Evolutionary conservation across 768 basidiomycete genomes (phyloP).

Genomic region (Tricholoma bakamatsutake): DNA sequence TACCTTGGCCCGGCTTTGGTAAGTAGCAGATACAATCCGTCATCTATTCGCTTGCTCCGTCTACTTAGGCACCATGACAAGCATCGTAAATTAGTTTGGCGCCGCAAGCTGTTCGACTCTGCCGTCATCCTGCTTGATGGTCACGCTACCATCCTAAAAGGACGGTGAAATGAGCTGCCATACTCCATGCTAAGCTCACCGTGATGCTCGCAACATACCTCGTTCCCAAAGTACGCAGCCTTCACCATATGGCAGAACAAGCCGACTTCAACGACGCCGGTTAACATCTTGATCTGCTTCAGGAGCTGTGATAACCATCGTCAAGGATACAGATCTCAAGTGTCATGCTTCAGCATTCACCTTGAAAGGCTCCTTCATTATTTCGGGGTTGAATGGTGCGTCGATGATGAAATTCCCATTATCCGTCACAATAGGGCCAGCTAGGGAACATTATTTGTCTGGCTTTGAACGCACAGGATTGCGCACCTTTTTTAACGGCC

Average conservation of each 20-base stretch:
- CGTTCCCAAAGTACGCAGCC: constrained; percentile 96
- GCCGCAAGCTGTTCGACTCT: constrained; percentile 27
- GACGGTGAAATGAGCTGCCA: not conserved
- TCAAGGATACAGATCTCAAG: not conserved
- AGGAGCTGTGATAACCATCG: constrained; percentile 48
- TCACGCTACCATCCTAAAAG: constrained; percentile 62
- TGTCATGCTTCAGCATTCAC: constrained; percentile 29
- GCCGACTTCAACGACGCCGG: constrained; percentile 98
- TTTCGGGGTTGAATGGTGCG: constrained; percentile 74
- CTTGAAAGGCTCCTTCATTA: constrained; percentile 60
- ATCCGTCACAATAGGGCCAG: constrained; percentile 94
- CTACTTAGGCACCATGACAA: not conserved
- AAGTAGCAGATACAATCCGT: not conserved
- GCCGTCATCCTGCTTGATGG: constrained; percentile 52
- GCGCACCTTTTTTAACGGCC: constrained; percentile 72
- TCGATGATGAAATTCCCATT: constrained; percentile 99
- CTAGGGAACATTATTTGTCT: constrained; percentile 25
- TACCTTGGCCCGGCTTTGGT: not conserved
- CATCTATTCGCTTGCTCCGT: not conserved
- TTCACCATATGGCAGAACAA: constrained; percentile 91
- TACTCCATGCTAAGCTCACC: not conserved
- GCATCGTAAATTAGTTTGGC: not conserved
- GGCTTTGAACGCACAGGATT: not conserved
- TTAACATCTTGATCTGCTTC: constrained; percentile 83
- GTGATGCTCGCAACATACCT: constrained; percentile 34